Evolutionary conservation across 1,139 yeast species (phyloP), one percentile per base, ranked within the genome.

Genomic region (Hyphopichia fennica): DNA sequence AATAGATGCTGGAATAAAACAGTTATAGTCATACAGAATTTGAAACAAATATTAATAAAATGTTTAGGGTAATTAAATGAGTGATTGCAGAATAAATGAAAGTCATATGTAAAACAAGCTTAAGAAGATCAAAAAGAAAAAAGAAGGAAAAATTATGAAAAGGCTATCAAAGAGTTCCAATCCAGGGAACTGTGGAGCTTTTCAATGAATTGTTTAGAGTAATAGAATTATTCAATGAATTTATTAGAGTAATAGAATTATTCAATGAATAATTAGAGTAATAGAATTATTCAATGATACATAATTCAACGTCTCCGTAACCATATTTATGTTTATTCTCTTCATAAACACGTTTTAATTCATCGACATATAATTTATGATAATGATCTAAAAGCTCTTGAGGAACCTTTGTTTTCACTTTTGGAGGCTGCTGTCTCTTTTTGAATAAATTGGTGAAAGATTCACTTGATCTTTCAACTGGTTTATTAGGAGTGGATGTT

Each of bases 291-390:
- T 76, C 82, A 31, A 67, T 72, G 40, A 77, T 75, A 41, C 71
- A 72, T 45, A 81, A 66, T 38, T 65, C 72, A 17, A 72, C 77
- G 44, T 75, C 73, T 10, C 69, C 73, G 48, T 74, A 75, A 1
- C 82, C 81, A 51, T 62, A 93, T 48, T 72, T 72, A 7, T 69
- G 73, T 60, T 84, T 88, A 57, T 91, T 80, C 13, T 80, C 84
- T 37, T 87, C 81, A 60, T 82, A 93, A 2, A 91, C 72, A 43
- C 77, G 67, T 49, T 72, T 65, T 52, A 95, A 66, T 46, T 82
- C 90, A 14, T 79, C 76, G n/a, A 86, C 76, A 58, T 93, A 93
- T 32, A 81, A 56, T 23, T 66, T 67, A 60, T 93, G 98, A 56
- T 87, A 89, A 48, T 82, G 73, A 43, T 87, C 85, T 18, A 93